A percentile compares a stretch with the other conserved stretches of the same genome.
Conservation (phyloP, 495 filamentous ascomycete species). For the Lasiosphaeris hirsuta region DNA sequence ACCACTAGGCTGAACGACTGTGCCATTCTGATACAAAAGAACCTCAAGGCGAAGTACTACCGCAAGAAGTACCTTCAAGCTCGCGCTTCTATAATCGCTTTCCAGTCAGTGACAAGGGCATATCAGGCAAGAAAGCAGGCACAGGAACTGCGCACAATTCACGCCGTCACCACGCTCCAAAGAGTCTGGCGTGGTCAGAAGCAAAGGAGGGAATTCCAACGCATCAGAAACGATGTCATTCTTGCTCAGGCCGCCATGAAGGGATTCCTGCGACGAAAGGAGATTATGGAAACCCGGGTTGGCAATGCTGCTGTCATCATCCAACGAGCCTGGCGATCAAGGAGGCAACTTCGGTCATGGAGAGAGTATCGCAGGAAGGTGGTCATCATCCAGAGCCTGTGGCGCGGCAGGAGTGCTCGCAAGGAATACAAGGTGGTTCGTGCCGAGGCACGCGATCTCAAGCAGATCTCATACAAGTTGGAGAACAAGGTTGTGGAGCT, state of each 20-base stretch:
- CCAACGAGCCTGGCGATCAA: constrained; percentile 83
- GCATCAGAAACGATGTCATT: constrained; percentile 76
- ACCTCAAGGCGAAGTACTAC: constrained; percentile 91
- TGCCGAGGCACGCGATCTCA: constrained; percentile 94
- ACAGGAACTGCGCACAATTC: constrained; percentile 74
- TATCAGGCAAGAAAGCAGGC: constrained; percentile 72
- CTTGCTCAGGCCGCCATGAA: constrained; percentile 84
- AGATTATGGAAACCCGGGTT: constrained; percentile 88
- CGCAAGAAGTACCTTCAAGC: constrained; percentile 88
- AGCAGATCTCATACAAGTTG: constrained; percentile 97
- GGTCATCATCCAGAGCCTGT: constrained; percentile 87
- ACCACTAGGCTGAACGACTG: constrained; percentile 88
- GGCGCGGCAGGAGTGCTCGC: constrained; percentile 82
- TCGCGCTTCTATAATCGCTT: constrained; percentile 69
- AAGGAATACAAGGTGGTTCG: constrained; percentile 81
- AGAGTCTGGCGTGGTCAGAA: constrained; percentile 89
- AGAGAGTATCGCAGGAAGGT: constrained; percentile 84
- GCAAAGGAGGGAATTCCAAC: constrained; percentile 72
- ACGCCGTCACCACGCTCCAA: constrained; percentile 91
- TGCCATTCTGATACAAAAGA: constrained; percentile 99
- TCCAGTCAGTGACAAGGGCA: constrained; percentile 73
- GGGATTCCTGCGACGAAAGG: constrained; percentile 81
- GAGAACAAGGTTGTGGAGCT: constrained; percentile 99
- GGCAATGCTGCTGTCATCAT: constrained; percentile 91
- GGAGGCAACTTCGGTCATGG: constrained; percentile 75